These are phyloP conservation scores for Cairneyella variabilis DNA, from an alignment of 495 filamentous ascomycete genomes.

Conservation along the genomic window DNA sequence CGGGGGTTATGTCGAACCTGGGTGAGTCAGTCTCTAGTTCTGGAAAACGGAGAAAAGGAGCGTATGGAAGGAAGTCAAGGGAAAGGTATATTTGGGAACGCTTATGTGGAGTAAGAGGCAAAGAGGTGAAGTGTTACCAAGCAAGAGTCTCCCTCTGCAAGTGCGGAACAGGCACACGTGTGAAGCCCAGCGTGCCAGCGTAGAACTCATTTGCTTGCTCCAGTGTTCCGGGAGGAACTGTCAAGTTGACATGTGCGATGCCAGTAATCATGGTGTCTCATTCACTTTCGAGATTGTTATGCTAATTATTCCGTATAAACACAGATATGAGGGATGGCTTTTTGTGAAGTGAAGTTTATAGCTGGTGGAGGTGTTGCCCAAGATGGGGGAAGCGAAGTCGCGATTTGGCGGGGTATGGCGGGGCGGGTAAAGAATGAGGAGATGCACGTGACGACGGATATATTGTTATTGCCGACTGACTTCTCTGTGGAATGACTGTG, in stretches of 20 bases:
- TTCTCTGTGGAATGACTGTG: too few species aligned
- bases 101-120: not conserved
- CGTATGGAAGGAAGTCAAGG: not conserved
- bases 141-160: conserved; percentile 44
- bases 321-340: too few species aligned
- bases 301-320: too few species aligned
- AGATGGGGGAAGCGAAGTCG: too few species aligned
- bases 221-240: conserved; percentile 50
- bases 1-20: conserved; percentile 51
- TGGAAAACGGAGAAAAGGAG: not conserved
- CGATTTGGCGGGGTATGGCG: too few species aligned
- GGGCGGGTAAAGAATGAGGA: not conserved
- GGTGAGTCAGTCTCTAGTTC: conserved; percentile 20
- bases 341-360: too few species aligned
- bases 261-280: conserved; percentile 50
- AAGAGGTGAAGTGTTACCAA: conserved; percentile 32
- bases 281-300: not conserved
- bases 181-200: conserved; percentile 48
- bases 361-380: too few species aligned
- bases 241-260: conserved; percentile 58
- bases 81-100: not conserved
- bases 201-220: conserved; percentile 53
- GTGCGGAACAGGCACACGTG: conserved; percentile 43
- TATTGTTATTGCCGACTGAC: too few species aligned
- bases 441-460: not conserved